Conservation (phyloP, 2,329 filamentous ascomycete species). For the Geoglossum cookeanum region DNA sequence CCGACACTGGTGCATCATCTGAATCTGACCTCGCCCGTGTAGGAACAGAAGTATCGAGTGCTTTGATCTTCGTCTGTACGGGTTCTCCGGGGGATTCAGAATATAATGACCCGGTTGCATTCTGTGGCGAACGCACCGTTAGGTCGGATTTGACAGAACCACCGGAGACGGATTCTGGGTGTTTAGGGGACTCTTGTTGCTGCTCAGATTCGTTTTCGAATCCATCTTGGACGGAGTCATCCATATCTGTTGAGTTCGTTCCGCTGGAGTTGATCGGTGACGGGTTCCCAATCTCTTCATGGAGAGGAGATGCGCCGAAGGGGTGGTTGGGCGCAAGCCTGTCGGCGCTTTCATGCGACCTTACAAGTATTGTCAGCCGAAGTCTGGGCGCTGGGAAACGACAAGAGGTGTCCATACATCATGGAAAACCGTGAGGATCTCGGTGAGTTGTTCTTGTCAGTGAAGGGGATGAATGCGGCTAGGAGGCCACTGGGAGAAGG, state of each 20-base stretch:
- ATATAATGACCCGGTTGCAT: too few relatives aligned
- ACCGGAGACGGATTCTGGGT: background rate
- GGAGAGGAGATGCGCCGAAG: conserved; percentile 33
- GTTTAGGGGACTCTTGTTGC: background rate
- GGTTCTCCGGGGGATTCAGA: background rate
- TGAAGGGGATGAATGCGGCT: conserved; percentile 33
- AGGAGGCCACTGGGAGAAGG: conserved; percentile 40
- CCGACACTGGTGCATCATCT: conserved; percentile 66
- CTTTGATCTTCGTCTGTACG: background rate
- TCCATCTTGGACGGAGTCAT: conserved; percentile 51
- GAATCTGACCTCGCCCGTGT: conserved; percentile 29
- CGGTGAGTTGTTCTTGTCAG: conserved; percentile 31
- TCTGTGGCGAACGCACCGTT: conserved; percentile 11
- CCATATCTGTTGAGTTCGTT: conserved; percentile 67
- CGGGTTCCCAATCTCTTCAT: conserved; percentile 55
- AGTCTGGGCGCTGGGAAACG: conserved; percentile 11
- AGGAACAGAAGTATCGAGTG: conserved; percentile 23
- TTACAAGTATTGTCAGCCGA: conserved; percentile 1
- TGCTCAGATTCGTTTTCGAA: background rate
- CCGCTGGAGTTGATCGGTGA: conserved; percentile 75
- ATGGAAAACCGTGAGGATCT: conserved; percentile 18
- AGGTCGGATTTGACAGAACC: background rate
- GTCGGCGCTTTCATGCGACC: conserved; percentile 1
- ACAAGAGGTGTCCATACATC: conserved; percentile 27
- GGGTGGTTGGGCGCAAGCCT: conserved; percentile 9